These are phyloP conservation scores for Euphorbia schlechtendalii DNA, from an alignment of 441 rosid genomes.

Conservation along the genomic window DNA sequence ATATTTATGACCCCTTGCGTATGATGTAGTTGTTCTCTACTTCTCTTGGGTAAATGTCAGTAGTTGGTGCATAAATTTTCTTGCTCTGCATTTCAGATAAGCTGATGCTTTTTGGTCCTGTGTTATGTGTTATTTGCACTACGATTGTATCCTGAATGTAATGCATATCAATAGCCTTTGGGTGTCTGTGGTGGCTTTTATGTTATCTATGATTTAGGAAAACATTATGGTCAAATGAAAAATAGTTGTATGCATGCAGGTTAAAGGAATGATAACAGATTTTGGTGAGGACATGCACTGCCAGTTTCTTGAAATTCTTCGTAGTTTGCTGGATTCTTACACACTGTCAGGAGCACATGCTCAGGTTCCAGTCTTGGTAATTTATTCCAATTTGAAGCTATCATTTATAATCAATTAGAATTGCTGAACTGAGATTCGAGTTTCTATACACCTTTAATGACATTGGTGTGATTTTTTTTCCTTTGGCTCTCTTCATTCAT, in stretches of 20 bases:
- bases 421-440: slow-evolving; percentile 1
- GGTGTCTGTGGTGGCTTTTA: neutral
- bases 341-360: slow-evolving; percentile 78
- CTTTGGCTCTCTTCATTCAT: neutral
- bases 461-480: slow-evolving; percentile 1
- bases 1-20: neutral
- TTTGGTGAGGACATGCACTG: slow-evolving; percentile 97
- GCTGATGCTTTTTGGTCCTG: neutral
- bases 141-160: neutral
- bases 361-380: slow-evolving; percentile 47
- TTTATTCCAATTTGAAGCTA: slow-evolving; percentile 17
- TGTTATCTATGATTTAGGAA: too few relatives aligned
- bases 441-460: slow-evolving; percentile 8
- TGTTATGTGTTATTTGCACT: neutral
- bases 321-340: slow-evolving; percentile 88
- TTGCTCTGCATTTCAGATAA: neutral
- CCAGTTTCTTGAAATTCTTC: slow-evolving; percentile 96
- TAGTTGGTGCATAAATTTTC: neutral
- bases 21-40: neutral
- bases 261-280: slow-evolving; percentile 95
- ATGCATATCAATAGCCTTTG: neutral
- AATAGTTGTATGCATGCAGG: slow-evolving; percentile 38
- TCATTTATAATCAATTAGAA: slow-evolving; percentile 6
- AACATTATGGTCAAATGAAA: too few relatives aligned
- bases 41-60: neutral